Base-by-base conservation (phyloP, 139 green algal species). In the Microglena sp. region DNA sequence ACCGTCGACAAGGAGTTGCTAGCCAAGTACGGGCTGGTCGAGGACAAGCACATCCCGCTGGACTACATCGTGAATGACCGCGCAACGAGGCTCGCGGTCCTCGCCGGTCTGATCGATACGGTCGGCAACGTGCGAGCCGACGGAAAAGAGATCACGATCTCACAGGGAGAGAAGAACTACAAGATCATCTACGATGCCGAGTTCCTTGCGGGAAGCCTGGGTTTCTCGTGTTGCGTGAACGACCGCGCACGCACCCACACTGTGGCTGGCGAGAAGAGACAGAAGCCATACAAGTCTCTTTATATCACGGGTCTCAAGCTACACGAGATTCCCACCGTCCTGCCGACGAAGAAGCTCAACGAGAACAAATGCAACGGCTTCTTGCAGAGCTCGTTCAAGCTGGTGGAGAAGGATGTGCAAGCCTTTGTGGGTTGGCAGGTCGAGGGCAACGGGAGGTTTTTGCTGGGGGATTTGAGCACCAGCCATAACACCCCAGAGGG, bases 401-500 rank as follows among this genome's bases (percentile, higher is more conserved):
- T n/a, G n/a, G n/a, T n/a, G n/a, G n/a, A n/a, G n/a, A n/a, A n/a
- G n/a, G n/a, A n/a, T n/a, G n/a, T n/a, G n/a, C n/a, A n/a, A n/a
- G n/a, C n/a, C n/a, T n/a, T n/a, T n/a, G n/a, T n/a, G n/a, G n/a
- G n/a, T n/a, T n/a, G n/a, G n/a, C n/a, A n/a, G n/a, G n/a, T n/a
- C n/a, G n/a, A n/a, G n/a, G n/a, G n/a, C n/a, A n/a, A n/a, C n/a
- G n/a, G n/a, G n/a, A n/a, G n/a, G n/a, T n/a, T n/a, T n/a, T n/a
- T n/a, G n/a, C n/a, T n/a, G n/a, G n/a, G n/a, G n/a, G n/a, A n/a
- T n/a, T n/a, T n/a, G n/a, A n/a, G n/a, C n/a, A n/a, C n/a, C n/a
- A n/a, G n/a, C n/a, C n/a, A n/a, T n/a, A n/a, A 85, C 60, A 96
- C 89, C 0, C 90, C 90, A 4, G 90, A 97, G 60, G 90, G 89